These are phyloP conservation scores for Leccinum griseonigrum DNA, from an alignment of 1,284 basidiomycete species.

Conservation along the genomic window DNA sequence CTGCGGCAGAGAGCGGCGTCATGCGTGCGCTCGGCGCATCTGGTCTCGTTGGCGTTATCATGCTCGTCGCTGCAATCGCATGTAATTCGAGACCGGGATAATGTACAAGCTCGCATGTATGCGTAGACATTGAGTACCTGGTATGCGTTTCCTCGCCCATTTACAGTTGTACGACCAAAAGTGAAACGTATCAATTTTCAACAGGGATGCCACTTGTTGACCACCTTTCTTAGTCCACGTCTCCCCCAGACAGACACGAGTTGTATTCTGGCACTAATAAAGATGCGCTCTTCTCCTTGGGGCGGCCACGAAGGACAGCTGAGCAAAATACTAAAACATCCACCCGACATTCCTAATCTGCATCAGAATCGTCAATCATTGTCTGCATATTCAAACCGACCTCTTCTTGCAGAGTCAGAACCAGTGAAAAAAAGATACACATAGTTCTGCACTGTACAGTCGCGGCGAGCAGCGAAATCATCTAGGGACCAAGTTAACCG, in stretches of 20 bases:
- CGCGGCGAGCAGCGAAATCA: too few relatives aligned
- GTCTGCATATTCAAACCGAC: slow-evolving; percentile 45
- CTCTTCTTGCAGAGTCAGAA: too few relatives aligned
- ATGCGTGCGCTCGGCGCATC: not conserved
- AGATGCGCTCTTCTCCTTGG: slow-evolving; percentile 15
- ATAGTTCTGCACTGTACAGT: too few relatives aligned
- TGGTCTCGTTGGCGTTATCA: not conserved
- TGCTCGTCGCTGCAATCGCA: not conserved
- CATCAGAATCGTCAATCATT: slow-evolving; percentile 32
- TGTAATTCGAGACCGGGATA: not conserved
- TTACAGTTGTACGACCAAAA: not conserved
- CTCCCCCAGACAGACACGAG: slow-evolving; percentile 12
- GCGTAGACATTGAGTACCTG: not conserved
- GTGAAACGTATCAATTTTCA: not conserved
- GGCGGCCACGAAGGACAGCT: slow-evolving; percentile 46
- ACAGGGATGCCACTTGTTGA: not conserved
- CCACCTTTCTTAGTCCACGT: slow-evolving; percentile 13
- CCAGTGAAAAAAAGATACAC: too few relatives aligned
- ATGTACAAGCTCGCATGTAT: not conserved
- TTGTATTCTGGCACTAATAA: slow-evolving; percentile 2
- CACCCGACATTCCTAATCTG: too few relatives aligned
- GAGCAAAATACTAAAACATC: slow-evolving; percentile 13
- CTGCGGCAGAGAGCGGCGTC: not conserved
- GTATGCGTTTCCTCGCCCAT: not conserved
- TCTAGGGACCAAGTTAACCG: too few relatives aligned